Percentiles rank a stretch among this genome's conserved stretches.
These are phyloP conservation scores for Silene coronaria DNA, from an alignment of 179 eudicot genomes.

Conservation along the genomic window DNA sequence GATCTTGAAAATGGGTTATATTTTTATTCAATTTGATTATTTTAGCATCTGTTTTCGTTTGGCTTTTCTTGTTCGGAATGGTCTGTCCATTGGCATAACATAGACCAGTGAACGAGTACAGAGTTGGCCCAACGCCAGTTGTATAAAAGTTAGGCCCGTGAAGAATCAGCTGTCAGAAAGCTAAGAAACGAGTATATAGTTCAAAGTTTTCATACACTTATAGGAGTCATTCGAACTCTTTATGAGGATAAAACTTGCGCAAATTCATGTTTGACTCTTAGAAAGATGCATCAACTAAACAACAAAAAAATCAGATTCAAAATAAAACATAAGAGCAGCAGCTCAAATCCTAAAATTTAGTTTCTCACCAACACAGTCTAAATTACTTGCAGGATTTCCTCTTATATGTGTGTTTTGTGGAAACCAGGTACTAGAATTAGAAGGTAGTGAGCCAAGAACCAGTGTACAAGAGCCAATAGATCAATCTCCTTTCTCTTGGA, in stretches of 20 bases:
- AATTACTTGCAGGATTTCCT: neutral
- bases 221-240: neutral
- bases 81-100: no score
- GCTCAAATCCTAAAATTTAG: no score
- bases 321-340: no score
- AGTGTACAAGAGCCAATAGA: constrained; percentile 38
- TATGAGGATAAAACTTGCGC: neutral
- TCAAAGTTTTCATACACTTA: neutral
- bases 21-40: no score
- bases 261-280: no score
- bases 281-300: no score
- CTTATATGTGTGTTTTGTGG: neutral
- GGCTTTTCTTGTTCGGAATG: neutral
- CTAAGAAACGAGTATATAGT: neutral
- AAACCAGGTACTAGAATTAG: constrained; percentile 77
- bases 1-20: neutral
- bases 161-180: neutral
- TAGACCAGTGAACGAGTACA: no score
- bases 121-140: no score
- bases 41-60: neutral
- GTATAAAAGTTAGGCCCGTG: neutral
- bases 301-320: no score
- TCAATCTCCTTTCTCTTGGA: constrained; percentile 62
- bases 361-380: no score
- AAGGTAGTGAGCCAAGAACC: constrained; percentile 50